phyloP scores from a whole-genome alignment of 352 stramenopile genomes.

The Nothophytophthora sp. region DNA sequence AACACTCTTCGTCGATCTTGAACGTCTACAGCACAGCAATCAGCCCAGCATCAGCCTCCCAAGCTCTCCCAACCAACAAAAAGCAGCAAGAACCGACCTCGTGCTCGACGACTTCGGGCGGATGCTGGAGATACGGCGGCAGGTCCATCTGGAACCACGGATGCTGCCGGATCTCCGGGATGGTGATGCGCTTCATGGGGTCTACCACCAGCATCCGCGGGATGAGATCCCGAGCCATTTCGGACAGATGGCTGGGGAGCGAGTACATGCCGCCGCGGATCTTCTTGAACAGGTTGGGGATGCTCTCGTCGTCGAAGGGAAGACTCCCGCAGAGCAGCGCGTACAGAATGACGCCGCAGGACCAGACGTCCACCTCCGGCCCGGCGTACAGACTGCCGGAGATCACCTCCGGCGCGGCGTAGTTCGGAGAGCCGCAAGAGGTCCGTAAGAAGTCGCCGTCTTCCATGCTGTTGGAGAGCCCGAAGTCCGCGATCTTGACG shows the following conservation, averaged over 20 bases:
- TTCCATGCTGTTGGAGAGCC: constrained; percentile 98
- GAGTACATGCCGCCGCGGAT: constrained; percentile 98
- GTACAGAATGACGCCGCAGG: constrained; percentile 99
- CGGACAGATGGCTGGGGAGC: constrained; percentile 96
- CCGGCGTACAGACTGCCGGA: constrained; percentile 98
- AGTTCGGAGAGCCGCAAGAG: constrained; percentile 98
- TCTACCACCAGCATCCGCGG: constrained; percentile 99
- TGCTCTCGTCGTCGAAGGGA: constrained; percentile 99
- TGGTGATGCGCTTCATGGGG: constrained; percentile 99
- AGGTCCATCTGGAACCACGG: constrained; percentile 99
- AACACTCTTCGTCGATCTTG: constrained; percentile 80
- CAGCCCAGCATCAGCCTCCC: not conserved
- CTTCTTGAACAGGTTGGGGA: constrained; percentile 99
- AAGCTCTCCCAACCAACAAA: not conserved
- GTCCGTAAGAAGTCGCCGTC: constrained; percentile 99
- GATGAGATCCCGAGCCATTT: constrained; percentile 97
- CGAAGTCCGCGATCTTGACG: constrained; percentile 99
- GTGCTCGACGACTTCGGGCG: constrained; percentile 96
- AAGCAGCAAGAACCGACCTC: constrained; percentile 61
- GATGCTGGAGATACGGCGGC: constrained; percentile 96
- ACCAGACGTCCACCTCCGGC: constrained; percentile 99
- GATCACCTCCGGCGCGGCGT: constrained; percentile 99
- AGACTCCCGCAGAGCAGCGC: constrained; percentile 98
- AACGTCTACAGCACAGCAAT: constrained; percentile 46
- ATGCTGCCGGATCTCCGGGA: constrained; percentile 97